Evolutionary conservation across 495 filamentous ascomycete genomes (phyloP), one percentile per base, ranked within the genome.

Genomic region (Penicillium cataractarum): DNA sequence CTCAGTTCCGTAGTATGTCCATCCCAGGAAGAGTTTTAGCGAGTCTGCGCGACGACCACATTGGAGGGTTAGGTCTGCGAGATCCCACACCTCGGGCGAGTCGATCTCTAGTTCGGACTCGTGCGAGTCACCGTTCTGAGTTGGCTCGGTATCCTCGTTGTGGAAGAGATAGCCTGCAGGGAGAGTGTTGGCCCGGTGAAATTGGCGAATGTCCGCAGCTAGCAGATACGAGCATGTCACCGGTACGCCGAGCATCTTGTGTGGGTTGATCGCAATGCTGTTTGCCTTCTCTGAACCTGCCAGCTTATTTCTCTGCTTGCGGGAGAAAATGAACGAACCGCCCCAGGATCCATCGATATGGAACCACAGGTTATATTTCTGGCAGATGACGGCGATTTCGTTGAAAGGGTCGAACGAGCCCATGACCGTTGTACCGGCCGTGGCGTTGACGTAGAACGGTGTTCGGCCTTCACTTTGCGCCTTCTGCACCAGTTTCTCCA

Each of bases 241-340:
- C 0, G 94, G 94, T 9, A 91, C 91, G 42, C 90, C 91, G 66
- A 99, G 83, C 95, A 97, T 99, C 76, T 97, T 97, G 76, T 99
- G 94, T 62, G 95, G 93, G 73, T 96, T 97, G 42, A 97, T 83
- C 9, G 91, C 89, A 31, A 97, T 80, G 37, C 86, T 91, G 76
- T 97, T 81, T 9, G 92, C 95, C 17, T 86, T 81, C 49, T 93
- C 82, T 15, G 84, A 77, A 26, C 94, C 94, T 17, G 79, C 70
- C 39, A 96, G 75, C 74, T 90, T 89, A 66, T 80, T 72, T 29
- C 80, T 80, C 55, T 90, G 89, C 44, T 74, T 72, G 31, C 80
- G 58, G 29, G 89, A 92, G 82, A 98, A 97, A 59, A 89, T 78
- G 46, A 90, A 92, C 0, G 89, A 84, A 2, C 92, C 95, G 65